Base-by-base conservation (phyloP, 2,329 filamentous ascomycete species). In the Fusarium sp. region DNA sequence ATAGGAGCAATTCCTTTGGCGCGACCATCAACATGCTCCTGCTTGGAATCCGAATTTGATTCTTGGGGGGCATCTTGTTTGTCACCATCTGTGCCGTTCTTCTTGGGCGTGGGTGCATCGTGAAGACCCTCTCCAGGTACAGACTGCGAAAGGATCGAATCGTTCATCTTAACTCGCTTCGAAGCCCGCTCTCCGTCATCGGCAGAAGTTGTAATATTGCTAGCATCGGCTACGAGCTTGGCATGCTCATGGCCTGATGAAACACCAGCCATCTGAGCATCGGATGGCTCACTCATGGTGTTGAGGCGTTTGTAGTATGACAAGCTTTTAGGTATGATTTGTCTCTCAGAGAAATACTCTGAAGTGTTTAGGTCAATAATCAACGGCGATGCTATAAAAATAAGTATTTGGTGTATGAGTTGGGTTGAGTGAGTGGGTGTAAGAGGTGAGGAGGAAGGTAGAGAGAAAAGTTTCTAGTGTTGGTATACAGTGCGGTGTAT, bases 1-100 rank as follows among this genome's bases (percentile, higher is more conserved):
- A 94, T 87, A 10, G 89, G 87, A 20, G 91, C 91, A 53, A 90
- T 81, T 26, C 90, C 90, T 73, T 83, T 88, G 58, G 79, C 78
- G 51, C 76, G 76, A 13, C 75, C 74, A 56, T 70, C 58, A 19
- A 66, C 59, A 44, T 75, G 70, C 22, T 56, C 71, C 40, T 54
- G 40, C 37, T 69, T 68, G 5, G 47, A 26, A 7, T 52, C 45
- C 6, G 24, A 13, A 46, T 66, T 60, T 33, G 56, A 40, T 30
- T 56, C 56, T 30, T 61, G 65, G 20, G 52, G 20, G 26, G 62
- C 60, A 33, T 70, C 50, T 20, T 50, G 58, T 20, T 67, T 70
- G 43, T 72, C 50, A 24, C 65, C 68, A 15, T 74, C 62, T 8
- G 63, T 44, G 8, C 54, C 49, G 17, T 68, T 68, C 19, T 69